Conservation (phyloP, 2,329 filamentous ascomycete species). For the Aspergillus brunneoviolaceus region DNA sequence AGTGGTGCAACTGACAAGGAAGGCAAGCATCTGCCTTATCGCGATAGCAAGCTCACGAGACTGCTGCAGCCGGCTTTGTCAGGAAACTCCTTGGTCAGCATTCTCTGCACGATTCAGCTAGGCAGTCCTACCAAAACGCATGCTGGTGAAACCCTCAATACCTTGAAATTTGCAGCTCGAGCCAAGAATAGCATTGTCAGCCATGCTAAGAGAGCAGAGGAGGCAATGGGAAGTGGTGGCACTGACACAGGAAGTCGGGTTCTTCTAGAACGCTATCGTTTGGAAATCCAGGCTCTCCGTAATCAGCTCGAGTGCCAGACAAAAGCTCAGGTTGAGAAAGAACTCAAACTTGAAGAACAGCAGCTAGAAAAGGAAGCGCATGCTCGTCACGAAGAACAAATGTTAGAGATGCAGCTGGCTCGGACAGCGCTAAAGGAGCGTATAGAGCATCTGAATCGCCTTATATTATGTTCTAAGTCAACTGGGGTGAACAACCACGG, state of each 20-base stretch:
- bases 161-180: conserved; percentile 91
- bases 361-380: conserved; percentile 80
- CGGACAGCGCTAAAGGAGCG: conserved; percentile 94
- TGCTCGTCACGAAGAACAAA: conserved; percentile 89
- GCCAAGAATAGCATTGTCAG: conserved; percentile 98
- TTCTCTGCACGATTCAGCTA: conserved; percentile 93
- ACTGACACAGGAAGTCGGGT: conserved; percentile 80
- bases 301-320: conserved; percentile 80
- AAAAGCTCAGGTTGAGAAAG: conserved; percentile 63
- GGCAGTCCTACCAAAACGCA: conserved; percentile 73
- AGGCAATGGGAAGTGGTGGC: conserved; percentile 75
- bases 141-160: conserved; percentile 87
- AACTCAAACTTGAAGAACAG: conserved; percentile 65
- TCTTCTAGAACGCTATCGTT: conserved; percentile 84
- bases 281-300: conserved; percentile 84
- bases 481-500: conserved; percentile 84
- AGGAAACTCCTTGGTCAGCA: conserved; percentile 91
- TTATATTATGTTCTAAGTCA: conserved; percentile 94
- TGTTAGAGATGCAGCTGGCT: conserved; percentile 97
- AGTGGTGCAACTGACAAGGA: conserved; percentile 73
- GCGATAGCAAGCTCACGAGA: conserved; percentile 95
- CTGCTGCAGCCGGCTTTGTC: conserved; percentile 89
- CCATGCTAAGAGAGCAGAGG: conserved; percentile 91
- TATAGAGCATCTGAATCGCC: conserved; percentile 91
- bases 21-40: conserved; percentile 88